Evolutionary conservation across 2,329 filamentous ascomycete genomes (phyloP).

Genomic region (Penicillium polonicum): DNA sequence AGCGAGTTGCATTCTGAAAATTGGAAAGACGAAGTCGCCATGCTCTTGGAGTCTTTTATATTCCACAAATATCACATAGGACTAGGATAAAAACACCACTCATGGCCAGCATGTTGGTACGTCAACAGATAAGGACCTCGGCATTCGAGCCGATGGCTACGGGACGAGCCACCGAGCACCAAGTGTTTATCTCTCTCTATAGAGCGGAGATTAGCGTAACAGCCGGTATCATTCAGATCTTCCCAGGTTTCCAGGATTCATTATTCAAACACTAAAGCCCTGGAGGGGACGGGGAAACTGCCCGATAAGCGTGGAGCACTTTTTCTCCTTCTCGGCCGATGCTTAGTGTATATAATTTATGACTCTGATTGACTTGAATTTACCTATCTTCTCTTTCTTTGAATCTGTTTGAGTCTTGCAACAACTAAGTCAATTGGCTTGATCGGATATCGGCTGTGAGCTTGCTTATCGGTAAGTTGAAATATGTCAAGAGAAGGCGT

Average conservation of each 20-base stretch:
- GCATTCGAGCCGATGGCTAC: not conserved
- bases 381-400: not conserved
- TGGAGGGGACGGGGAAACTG: conserved; percentile 15
- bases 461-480: conserved; percentile 16
- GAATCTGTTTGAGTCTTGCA: not conserved
- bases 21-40: not conserved
- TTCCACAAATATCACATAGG: not conserved
- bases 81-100: not conserved
- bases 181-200: no score
- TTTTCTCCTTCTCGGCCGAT: conserved; percentile 16
- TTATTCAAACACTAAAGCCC: not conserved
- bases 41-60: not conserved
- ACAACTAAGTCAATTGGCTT: not conserved
- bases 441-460: conserved; percentile 1
- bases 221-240: not conserved
- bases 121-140: not conserved
- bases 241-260: not conserved
- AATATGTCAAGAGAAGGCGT: conserved; percentile 9
- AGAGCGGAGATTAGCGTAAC: not conserved
- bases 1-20: not conserved
- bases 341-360: conserved; percentile 2
- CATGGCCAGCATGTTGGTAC: not conserved
- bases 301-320: conserved; percentile 14
- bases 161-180: not conserved
- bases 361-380: conserved; percentile 4